Evolutionary conservation across 202 grass and related monocot genomes (phyloP), one percentile per base, ranked within the genome.

Genomic region (Setaria viridis): DNA sequence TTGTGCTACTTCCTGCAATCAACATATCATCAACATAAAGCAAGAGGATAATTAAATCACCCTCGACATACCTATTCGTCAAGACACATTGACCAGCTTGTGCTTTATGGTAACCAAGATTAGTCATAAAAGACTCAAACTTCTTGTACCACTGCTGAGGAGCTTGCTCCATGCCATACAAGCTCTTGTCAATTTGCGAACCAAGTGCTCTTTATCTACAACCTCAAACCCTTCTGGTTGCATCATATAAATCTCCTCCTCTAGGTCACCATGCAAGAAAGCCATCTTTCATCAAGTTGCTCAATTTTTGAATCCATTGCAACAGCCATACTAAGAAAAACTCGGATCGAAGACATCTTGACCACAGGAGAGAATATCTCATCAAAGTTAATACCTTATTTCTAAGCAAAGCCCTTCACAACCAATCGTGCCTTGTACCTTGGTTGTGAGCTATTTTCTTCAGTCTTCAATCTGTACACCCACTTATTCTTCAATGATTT

Each of bases 401-500:
- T 64, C 4, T 34, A 1, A 64, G 4, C 11, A 7, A 64, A 64
- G 21, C 10, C 11, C 11, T 62, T 62, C 58, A 62, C 58, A 48
- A 48, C 9, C 47, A 48, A 48, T 48, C 51, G 17, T 54, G 15
- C 51, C 51, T 17, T 17, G 51, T 64, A 64, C 3, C 62, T 63
- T 63, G 11, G 60, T 13, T 63, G 29, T 63, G 60, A 63, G 25
- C 29, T 63, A 1, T 14, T 33, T 13, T 32, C 60, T 63, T 63
- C 29, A 1, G 60, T 30, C 9, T 62, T 30, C 25, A 62, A 62
- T 2, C 2, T 62, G 4, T 13, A 32, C 25, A 30, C 59, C 25
- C n/a, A 62, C 59, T 62, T 76, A 46, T 72, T 87, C 77, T 87
- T 87, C 1, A 82, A 16, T 63, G 55, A 6, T 49, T 64, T 82